Evolutionary conservation across 169 alveolate species (phyloP).

Genomic region (Perkinsus marinus): DNA sequence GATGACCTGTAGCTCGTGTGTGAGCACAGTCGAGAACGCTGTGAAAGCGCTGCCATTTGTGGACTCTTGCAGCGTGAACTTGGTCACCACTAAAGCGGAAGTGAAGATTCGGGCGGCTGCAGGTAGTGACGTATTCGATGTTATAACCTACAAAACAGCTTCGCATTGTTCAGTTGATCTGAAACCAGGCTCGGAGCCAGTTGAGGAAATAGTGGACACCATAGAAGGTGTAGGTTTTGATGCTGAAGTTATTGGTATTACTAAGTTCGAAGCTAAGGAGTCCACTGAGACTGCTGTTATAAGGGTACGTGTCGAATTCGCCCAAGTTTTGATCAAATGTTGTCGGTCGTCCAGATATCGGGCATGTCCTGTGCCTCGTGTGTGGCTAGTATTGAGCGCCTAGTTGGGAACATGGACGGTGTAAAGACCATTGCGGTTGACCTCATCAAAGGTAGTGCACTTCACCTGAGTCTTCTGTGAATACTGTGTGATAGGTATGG

Average conservation of each 20-base stretch:
- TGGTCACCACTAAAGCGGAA: background rate
- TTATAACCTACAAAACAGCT: background rate
- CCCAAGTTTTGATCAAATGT: background rate
- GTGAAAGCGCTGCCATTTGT: background rate
- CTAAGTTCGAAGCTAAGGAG: background rate
- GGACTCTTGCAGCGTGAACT: background rate
- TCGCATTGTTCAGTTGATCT: background rate
- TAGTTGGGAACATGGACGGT: background rate
- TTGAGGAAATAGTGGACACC: background rate
- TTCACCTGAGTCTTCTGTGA: background rate
- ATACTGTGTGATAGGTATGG: background rate
- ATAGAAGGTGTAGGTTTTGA: slow-evolving; percentile 1
- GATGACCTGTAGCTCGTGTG: slow-evolving; percentile 7
- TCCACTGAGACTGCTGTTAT: background rate
- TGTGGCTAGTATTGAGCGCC: background rate
- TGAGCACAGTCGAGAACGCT: background rate
- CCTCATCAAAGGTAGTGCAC: background rate
- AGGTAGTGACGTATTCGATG: background rate
- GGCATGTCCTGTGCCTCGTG: slow-evolving; percentile 6
- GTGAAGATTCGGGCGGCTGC: background rate
- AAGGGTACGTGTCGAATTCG: background rate
- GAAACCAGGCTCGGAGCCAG: background rate
- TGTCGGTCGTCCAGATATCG: background rate
- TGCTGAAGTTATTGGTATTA: background rate
- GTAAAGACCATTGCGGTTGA: background rate